phyloP scores from a whole-genome alignment of 257 asterid species.

The Misopates orontium region DNA sequence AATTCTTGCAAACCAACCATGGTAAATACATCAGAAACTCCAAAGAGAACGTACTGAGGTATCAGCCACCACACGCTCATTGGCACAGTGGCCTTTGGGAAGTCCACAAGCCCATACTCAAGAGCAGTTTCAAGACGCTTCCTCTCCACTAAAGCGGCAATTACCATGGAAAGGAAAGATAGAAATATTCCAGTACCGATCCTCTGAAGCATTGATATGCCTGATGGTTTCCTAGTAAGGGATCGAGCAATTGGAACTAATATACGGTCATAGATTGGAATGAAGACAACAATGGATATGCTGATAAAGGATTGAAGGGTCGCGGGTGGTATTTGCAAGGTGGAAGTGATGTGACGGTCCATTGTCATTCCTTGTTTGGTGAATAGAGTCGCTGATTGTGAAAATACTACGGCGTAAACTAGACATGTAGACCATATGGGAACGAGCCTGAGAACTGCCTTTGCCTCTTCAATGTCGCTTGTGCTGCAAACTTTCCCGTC shows the following conservation, averaged over 20 bases:
- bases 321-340: conserved; percentile 56
- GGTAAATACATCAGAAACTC: conserved; percentile 53
- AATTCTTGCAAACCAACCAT: conserved; percentile 67
- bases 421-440: conserved; percentile 63
- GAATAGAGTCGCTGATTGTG: conserved; percentile 58
- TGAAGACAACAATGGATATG: conserved; percentile 39
- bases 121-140: conserved; percentile 37
- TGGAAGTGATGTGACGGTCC: conserved; percentile 51
- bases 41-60: conserved; percentile 52
- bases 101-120: conserved; percentile 31
- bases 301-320: conserved; percentile 46
- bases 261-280: conserved; percentile 55
- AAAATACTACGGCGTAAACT: conserved; percentile 41
- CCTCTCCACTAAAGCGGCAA: conserved; percentile 39
- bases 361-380: conserved; percentile 61
- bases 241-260: conserved; percentile 45
- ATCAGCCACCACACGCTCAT: conserved; percentile 55
- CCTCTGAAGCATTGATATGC: conserved; percentile 43
- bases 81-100: conserved; percentile 42
- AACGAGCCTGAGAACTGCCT: conserved; percentile 50
- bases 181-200: conserved; percentile 30
- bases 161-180: conserved; percentile 28
- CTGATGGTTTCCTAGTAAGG: conserved; percentile 34
- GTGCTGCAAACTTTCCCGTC: conserved; percentile 34
- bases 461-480: conserved; percentile 50